phyloP scores from a whole-genome alignment of 306 rosid genomes.

The Ceratonia siliqua region DNA sequence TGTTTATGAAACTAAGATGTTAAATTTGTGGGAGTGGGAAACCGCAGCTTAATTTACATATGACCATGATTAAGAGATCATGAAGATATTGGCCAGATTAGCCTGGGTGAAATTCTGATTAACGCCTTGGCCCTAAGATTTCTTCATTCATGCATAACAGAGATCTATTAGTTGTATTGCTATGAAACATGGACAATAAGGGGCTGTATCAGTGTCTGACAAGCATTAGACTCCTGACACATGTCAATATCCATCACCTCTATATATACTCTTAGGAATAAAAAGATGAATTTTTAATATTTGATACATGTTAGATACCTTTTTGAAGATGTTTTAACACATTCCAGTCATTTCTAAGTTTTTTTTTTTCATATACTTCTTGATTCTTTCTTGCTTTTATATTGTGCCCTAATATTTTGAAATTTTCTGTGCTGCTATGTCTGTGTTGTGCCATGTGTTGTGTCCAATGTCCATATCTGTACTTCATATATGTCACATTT shows the following conservation, averaged over 20 bases:
- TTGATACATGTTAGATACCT: no score
- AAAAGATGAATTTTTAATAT: no score
- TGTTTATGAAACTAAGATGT: background rate
- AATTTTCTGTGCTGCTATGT: no score
- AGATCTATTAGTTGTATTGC: background rate
- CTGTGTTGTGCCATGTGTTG: no score
- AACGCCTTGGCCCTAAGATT: conserved; percentile 5
- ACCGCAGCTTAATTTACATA: background rate
- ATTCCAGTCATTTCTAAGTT: no score
- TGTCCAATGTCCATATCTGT: no score
- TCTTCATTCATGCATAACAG: background rate
- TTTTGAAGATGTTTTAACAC: no score
- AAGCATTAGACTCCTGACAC: background rate
- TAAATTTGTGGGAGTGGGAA: conserved; percentile 10
- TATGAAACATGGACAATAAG: background rate
- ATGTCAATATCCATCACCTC: background rate
- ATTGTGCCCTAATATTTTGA: no score
- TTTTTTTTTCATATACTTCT: no score
- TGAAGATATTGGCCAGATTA: conserved; percentile 8
- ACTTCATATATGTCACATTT: no score
- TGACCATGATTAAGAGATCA: background rate
- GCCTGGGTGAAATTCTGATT: conserved; percentile 1
- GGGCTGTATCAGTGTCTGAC: background rate
- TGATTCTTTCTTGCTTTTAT: no score
- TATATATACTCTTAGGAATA: background rate